Conservation (phyloP, 2,329 filamentous ascomycete genomes). For the Trichophyton rubrum region DNA sequence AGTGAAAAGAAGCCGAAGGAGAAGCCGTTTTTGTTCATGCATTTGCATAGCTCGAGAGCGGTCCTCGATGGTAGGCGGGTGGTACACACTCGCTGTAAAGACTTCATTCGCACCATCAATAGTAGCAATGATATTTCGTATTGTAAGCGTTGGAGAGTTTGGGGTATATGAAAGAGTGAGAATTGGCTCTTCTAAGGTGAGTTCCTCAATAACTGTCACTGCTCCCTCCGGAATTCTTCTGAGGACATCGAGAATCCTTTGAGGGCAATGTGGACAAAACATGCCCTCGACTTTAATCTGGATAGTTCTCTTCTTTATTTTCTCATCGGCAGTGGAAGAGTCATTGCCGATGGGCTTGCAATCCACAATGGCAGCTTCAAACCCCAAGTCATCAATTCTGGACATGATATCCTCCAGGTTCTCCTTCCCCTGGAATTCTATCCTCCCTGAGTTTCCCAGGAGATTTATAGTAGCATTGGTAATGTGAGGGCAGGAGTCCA, state of each 20-base stretch:
- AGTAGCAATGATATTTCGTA: slow-evolving; percentile 58
- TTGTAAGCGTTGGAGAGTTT: slow-evolving; percentile 54
- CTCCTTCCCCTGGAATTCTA: slow-evolving; percentile 38
- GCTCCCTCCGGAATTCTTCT: slow-evolving; percentile 38
- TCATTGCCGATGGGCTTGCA: slow-evolving; percentile 23
- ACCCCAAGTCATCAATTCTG: slow-evolving; percentile 49
- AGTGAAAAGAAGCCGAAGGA: slow-evolving; percentile 59
- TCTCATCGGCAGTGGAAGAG: slow-evolving; percentile 23
- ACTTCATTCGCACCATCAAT: slow-evolving; percentile 54
- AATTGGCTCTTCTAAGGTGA: slow-evolving; percentile 52
- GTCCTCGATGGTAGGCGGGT: slow-evolving; percentile 73
- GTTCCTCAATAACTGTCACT: slow-evolving; percentile 27
- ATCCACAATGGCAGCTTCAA: slow-evolving; percentile 49
- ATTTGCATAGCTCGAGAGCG: slow-evolving; percentile 60
- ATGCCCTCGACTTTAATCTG: slow-evolving; percentile 58
- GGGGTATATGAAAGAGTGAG: slow-evolving; percentile 61
- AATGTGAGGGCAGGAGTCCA: slow-evolving; percentile 37
- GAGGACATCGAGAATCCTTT: slow-evolving; percentile 27
- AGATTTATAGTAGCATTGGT: slow-evolving; percentile 39
- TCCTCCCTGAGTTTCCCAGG: slow-evolving; percentile 38
- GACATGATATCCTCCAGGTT: slow-evolving; percentile 36
- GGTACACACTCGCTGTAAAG: slow-evolving; percentile 59
- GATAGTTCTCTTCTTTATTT: slow-evolving; percentile 40
- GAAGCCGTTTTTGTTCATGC: slow-evolving; percentile 54
- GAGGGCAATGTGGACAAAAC: slow-evolving; percentile 61